These are phyloP conservation scores for Boletus pseudo-olivaceus DNA, from an alignment of 768 basidiomycete species.

Conservation along the genomic window DNA sequence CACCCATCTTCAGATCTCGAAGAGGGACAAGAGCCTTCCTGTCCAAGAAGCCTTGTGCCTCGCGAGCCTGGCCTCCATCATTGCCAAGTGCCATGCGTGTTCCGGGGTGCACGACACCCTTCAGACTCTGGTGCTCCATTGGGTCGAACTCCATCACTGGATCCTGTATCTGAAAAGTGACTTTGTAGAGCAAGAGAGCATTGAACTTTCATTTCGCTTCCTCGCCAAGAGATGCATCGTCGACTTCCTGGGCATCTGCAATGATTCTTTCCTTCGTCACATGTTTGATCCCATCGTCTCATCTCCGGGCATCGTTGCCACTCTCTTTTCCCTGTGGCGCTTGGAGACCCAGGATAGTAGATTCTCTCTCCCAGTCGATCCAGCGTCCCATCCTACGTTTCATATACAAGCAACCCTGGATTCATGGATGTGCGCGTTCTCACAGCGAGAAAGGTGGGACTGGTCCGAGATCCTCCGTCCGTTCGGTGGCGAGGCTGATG, in stretches of 20 bases:
- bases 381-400: slow-evolving; percentile 1
- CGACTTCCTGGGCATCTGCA: slow-evolving; percentile 22
- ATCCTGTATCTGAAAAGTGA: slow-evolving; percentile 23
- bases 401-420: slow-evolving; percentile 20
- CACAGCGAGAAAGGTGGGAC: slow-evolving; percentile 22
- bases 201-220: slow-evolving; percentile 21
- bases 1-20: slow-evolving; percentile 15
- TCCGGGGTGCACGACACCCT: background rate
- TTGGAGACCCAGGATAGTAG: slow-evolving; percentile 20
- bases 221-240: slow-evolving; percentile 16
- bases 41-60: slow-evolving; percentile 21
- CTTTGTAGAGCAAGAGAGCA: slow-evolving; percentile 19
- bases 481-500: slow-evolving; percentile 16
- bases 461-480: slow-evolving; percentile 27
- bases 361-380: slow-evolving; percentile 13
- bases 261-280: slow-evolving; percentile 11
- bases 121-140: slow-evolving; percentile 12
- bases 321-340: slow-evolving; percentile 28
- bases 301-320: slow-evolving; percentile 16
- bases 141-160: slow-evolving; percentile 21
- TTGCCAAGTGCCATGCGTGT: slow-evolving; percentile 2
- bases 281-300: slow-evolving; percentile 16
- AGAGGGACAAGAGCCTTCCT: slow-evolving; percentile 10
- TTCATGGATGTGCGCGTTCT: slow-evolving; percentile 27
- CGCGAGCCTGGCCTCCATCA: slow-evolving; percentile 14